Conservation (phyloP, 2,329 filamentous ascomycete genomes). For the Claviceps arundinis region DNA sequence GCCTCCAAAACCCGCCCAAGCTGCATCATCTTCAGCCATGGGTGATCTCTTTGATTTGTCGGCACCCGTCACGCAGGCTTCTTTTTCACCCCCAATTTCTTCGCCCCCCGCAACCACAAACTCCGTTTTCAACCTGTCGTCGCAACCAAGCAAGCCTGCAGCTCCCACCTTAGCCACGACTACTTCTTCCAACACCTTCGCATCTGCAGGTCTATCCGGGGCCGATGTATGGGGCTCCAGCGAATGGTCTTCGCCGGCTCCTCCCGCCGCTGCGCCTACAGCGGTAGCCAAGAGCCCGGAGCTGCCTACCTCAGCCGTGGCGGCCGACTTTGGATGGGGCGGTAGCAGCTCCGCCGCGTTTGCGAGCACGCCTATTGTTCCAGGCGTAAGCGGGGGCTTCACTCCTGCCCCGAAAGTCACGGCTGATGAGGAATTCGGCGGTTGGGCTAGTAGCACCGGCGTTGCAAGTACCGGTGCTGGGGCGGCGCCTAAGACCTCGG, state of each 20-base stretch:
- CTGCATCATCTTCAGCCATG: constrained; percentile 43
- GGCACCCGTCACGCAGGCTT: constrained; percentile 34
- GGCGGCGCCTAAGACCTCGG: constrained; percentile 38
- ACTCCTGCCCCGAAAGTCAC: constrained; percentile 54
- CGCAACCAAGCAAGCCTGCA: constrained; percentile 31
- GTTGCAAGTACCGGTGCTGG: constrained; percentile 26
- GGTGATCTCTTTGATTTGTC: constrained; percentile 75
- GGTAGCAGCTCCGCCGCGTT: constrained; percentile 28
- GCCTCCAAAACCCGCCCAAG: constrained; percentile 26
- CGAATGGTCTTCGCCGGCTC: constrained; percentile 53
- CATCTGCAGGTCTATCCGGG: constrained; percentile 27
- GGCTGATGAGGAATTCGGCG: constrained; percentile 90
- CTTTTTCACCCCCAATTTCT: constrained; percentile 26
- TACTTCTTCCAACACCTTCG: constrained; percentile 22
- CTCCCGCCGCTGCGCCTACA: constrained; percentile 21
- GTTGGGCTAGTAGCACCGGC: constrained; percentile 67
- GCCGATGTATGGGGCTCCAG: constrained; percentile 78
- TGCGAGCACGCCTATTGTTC: constrained; percentile 46
- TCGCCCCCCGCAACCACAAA: constrained; percentile 27
- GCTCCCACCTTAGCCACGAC: constrained; percentile 23
- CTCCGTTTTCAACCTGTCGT: constrained; percentile 75
- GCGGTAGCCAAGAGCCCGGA: constrained; percentile 43
- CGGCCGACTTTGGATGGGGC: constrained; percentile 53
- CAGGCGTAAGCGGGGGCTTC: constrained; percentile 52
- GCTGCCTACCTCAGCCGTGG: constrained; percentile 29